These are phyloP conservation scores for Nicotiana undulata DNA, from an alignment of 257 asterid species.

Conservation along the genomic window DNA sequence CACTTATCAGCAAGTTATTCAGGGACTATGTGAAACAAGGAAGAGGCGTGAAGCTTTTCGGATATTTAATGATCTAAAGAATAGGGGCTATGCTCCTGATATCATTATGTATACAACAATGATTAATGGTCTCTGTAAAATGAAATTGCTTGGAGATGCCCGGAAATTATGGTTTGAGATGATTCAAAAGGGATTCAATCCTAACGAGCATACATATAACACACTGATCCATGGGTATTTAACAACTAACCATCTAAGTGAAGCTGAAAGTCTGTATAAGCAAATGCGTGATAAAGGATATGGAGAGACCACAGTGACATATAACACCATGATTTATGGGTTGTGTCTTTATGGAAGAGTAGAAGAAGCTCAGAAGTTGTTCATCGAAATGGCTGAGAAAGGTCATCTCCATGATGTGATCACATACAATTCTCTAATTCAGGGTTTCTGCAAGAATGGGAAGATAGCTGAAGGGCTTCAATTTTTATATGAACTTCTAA, in stretches of 20 bases:
- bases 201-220: constrained; percentile 47
- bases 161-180: constrained; percentile 63
- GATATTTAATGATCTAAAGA: constrained; percentile 54
- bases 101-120: constrained; percentile 62
- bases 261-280: constrained; percentile 53
- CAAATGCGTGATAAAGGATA: constrained; percentile 56
- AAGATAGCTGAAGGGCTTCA: constrained; percentile 28
- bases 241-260: constrained; percentile 33
- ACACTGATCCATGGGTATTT: constrained; percentile 46
- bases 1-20: constrained; percentile 58
- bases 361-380: constrained; percentile 42
- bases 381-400: constrained; percentile 42
- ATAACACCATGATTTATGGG: constrained; percentile 56
- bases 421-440: constrained; percentile 46
- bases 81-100: constrained; percentile 64
- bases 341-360: constrained; percentile 42
- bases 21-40: constrained; percentile 38
- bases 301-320: constrained; percentile 34
- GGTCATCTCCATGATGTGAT: constrained; percentile 32
- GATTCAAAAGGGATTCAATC: constrained; percentile 46
- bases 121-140: constrained; percentile 50
- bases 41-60: constrained; percentile 45
- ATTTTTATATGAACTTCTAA: constrained; percentile 34
- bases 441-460: constrained; percentile 41
- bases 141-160: constrained; percentile 47